Percentiles rank a stretch among this genome's conserved stretches.
phyloP scores from a whole-genome alignment of 2,329 filamentous ascomycete species.

The Tolypocladium nubicola region DNA sequence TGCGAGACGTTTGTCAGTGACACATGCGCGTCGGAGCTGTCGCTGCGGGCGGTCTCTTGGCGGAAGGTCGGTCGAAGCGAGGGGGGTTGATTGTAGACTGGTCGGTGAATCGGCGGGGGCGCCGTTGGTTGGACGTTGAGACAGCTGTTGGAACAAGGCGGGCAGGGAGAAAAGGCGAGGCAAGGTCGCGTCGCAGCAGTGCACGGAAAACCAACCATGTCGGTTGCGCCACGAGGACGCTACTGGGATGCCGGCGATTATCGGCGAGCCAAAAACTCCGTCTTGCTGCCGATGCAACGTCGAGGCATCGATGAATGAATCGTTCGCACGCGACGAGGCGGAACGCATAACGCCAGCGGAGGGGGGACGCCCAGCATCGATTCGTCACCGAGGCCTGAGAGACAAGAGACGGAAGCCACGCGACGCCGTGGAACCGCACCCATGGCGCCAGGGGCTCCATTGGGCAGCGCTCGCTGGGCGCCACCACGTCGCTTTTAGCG shows the following conservation, averaged over 20 bases:
- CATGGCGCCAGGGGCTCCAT: too few relatives aligned
- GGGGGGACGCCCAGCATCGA: background rate
- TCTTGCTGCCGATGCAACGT: background rate
- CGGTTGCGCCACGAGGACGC: background rate
- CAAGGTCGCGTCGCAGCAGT: background rate
- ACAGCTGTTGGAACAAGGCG: background rate
- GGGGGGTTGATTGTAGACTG: background rate
- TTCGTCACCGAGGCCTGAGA: background rate
- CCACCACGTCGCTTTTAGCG: background rate
- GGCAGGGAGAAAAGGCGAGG: background rate
- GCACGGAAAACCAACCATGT: background rate
- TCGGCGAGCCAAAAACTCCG: background rate
- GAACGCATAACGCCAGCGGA: background rate
- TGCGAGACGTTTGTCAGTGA: background rate
- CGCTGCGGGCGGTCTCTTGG: background rate
- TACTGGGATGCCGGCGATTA: background rate
- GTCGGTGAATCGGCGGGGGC: background rate
- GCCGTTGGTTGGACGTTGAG: background rate
- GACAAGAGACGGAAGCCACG: background rate
- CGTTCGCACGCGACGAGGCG: background rate
- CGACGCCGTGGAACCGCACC: background rate
- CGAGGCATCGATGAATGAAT: background rate
- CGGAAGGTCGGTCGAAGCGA: background rate
- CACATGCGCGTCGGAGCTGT: background rate
- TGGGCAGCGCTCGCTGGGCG: too few relatives aligned